Evolutionary conservation across 768 basidiomycete genomes (phyloP), one percentile per base, ranked within the genome.

Genomic region (Kwoniella sp.): DNA sequence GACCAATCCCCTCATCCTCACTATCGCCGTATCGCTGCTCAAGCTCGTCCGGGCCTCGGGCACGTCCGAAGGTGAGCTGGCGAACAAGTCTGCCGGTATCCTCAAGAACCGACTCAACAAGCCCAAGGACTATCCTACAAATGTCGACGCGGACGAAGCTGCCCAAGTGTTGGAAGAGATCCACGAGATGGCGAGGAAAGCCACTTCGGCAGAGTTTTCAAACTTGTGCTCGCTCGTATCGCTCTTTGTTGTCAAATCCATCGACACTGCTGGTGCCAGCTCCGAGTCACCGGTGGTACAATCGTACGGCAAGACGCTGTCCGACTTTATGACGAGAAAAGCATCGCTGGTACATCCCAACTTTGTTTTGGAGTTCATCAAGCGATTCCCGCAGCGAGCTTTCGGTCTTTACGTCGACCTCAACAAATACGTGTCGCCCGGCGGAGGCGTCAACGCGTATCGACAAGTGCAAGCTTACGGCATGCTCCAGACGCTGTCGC

Each of bases 31-130:
- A 2, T 90, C 94, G 9, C 83, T 99, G 37, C 82, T 94, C 63
- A 88, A 90, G 58, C 85, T 97, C 52, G 85, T 89, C 55, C 84
- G 86, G 51, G 84, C 85, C 58, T 86, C 87, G 31, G 84, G 87
- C 52, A 78, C 85, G 28, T 90, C 93, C 80, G 93, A 97, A 80
- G 86, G 85, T 51, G 93, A 96, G 72, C 83, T 98, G n/a, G 85
- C 89, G 12, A 89, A 91, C 78, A 97, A 97, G 82, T 89, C 92
- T 0, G 85, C 86, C 64, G 89, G 90, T 26, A 86, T 97, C 66
- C 83, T 97, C 48, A 86, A 86, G 45, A 85, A 85, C 26, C 86
- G 91, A 41, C 84, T 94, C 63, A 86, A 84, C 61, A 92, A 92
- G 76, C 82, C 86, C 50, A 92, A 89, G 74, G 91, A 90, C 12